Conservation (phyloP, 805 yeast species). For the Zygoascus flipseniorum region DNA sequence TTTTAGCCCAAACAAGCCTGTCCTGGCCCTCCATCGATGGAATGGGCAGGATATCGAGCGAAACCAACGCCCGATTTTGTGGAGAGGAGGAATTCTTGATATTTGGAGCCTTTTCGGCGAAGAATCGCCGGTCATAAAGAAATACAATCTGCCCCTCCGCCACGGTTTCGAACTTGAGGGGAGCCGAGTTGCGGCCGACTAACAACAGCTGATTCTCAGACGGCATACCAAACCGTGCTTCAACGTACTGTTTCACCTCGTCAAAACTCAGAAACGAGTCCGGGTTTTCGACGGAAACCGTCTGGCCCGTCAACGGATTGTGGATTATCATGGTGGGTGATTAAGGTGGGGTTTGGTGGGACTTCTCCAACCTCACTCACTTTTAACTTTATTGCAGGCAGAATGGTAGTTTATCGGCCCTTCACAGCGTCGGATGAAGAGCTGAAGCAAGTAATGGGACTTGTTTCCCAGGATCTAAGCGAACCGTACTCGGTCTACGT, state of each 20-base stretch:
- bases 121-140: conserved; percentile 20
- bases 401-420: conserved; percentile 14
- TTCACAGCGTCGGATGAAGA: conserved; percentile 21
- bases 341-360: neutral
- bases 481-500: conserved; percentile 95
- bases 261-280: conserved; percentile 17
- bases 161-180: conserved; percentile 20
- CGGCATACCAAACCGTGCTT: conserved; percentile 11
- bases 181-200: conserved; percentile 22
- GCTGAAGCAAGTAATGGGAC: conserved; percentile 27
- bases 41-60: neutral
- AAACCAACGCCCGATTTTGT: neutral
- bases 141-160: conserved; percentile 20
- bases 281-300: conserved; percentile 12
- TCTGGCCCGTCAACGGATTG: conserved; percentile 23
- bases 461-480: conserved; percentile 67
- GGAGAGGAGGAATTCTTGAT: neutral
- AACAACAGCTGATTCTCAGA: conserved; percentile 22
- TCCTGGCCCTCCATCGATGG: neutral
- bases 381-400: neutral
- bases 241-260: conserved; percentile 16
- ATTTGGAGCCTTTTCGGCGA: conserved; percentile 1
- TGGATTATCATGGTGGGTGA: conserved; percentile 16
- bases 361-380: neutral
- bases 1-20: neutral